Evolutionary conservation across 805 yeast genomes (phyloP).

Genomic region (Zygosaccharomyces siamensis): DNA sequence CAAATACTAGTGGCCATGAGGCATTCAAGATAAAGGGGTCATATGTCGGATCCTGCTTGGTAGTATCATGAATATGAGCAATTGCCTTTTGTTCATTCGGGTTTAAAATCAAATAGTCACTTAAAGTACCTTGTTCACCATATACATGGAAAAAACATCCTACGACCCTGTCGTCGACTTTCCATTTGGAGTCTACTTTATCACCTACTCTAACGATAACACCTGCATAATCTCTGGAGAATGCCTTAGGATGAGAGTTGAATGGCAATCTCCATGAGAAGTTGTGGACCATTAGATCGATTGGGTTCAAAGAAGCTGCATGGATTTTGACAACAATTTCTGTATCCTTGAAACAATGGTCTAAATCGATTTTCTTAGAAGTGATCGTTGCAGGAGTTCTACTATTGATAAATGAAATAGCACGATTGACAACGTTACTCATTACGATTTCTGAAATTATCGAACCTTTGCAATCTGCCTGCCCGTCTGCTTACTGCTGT

Average conservation of each 20-base stretch:
- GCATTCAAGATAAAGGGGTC: constrained; percentile 36
- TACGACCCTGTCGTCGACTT: constrained; percentile 28
- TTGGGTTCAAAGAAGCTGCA: constrained; percentile 33
- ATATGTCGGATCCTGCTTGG: constrained; percentile 32
- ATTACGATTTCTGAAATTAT: neutral
- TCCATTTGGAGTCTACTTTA: constrained; percentile 20
- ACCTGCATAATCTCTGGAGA: constrained; percentile 31
- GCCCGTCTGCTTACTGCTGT: too few species aligned
- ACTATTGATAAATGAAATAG: constrained; percentile 23
- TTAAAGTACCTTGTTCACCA: constrained; percentile 39
- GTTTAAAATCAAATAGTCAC: constrained; percentile 44
- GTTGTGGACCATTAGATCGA: constrained; percentile 25
- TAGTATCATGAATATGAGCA: constrained; percentile 28
- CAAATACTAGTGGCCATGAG: constrained; percentile 57
- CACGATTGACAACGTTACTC: constrained; percentile 19
- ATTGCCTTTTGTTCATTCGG: constrained; percentile 29
- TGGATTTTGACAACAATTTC: constrained; percentile 30
- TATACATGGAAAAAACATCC: constrained; percentile 25
- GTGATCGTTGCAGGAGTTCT: constrained; percentile 18
- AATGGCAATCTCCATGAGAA: constrained; percentile 7
- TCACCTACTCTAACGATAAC: constrained; percentile 26
- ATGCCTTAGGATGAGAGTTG: constrained; percentile 18
- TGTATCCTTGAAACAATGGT: constrained; percentile 19
- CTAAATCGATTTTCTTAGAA: constrained; percentile 23
- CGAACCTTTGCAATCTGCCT: too few species aligned